A percentile compares a stretch with the other conserved stretches of the same genome.
phyloP scores from a whole-genome alignment of 441 rosid genomes.

The Arabidopsis lyrata region DNA sequence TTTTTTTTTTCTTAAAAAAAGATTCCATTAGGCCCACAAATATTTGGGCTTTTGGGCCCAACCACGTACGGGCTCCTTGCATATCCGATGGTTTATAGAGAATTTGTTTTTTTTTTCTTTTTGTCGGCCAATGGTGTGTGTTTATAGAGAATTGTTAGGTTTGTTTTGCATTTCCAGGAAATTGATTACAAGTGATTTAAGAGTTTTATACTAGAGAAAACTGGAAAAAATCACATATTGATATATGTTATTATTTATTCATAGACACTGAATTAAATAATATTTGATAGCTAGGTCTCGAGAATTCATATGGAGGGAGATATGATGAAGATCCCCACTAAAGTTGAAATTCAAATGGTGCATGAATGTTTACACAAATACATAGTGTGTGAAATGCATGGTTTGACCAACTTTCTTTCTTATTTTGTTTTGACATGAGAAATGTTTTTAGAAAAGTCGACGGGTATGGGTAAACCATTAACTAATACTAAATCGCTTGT shows the following conservation, averaged over 20 bases:
- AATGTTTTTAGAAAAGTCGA: conserved; percentile 36
- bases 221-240: not conserved
- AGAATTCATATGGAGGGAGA: conserved; percentile 33
- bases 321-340: conserved; percentile 48
- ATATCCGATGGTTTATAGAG: not conserved
- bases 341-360: conserved; percentile 44
- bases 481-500: conserved; percentile 8
- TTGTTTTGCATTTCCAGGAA: conserved; percentile 3
- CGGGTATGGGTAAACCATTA: conserved; percentile 26
- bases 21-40: not conserved
- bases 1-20: too few species aligned
- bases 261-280: conserved; percentile 6
- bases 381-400: conserved; percentile 37
- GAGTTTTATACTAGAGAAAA: not conserved
- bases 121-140: not conserved
- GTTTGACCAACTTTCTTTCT: conserved; percentile 41
- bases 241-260: conserved; percentile 1
- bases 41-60: conserved; percentile 9
- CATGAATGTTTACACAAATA: conserved; percentile 45
- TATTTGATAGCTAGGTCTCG: not conserved
- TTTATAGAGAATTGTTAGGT: not conserved
- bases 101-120: too few species aligned
- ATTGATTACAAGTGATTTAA: conserved; percentile 7
- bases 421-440: conserved; percentile 33
- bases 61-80: not conserved